A percentile compares a stretch with the other conserved stretches of the same genome.
Conservation (phyloP, 768 basidiomycete species). For the Ephemerocybe angulata region DNA sequence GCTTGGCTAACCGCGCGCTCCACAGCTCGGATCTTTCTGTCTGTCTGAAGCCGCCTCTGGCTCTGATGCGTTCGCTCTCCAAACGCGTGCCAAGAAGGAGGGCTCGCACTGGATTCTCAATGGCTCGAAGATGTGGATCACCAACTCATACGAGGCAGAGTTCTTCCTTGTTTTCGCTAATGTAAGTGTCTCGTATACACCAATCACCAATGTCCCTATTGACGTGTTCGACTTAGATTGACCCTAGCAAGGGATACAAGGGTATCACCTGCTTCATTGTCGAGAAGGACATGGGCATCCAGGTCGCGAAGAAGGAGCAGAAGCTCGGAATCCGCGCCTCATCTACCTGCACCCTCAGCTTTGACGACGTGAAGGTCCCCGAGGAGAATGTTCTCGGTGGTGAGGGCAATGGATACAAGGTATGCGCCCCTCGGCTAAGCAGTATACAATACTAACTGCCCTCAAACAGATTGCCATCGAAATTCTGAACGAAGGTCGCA, state of each 20-base stretch:
- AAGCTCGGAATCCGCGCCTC: conserved; percentile 96
- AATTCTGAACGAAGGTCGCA: conserved; percentile 94
- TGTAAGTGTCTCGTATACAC: conserved; percentile 38
- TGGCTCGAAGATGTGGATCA: conserved; percentile 99
- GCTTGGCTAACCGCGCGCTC: conserved; percentile 2
- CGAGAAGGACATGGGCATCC: conserved; percentile 93
- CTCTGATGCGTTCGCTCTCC: conserved; percentile 95
- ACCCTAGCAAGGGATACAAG: conserved; percentile 94
- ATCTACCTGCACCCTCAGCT: conserved; percentile 90
- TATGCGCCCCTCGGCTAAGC: conserved; percentile 16
- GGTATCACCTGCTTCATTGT: conserved; percentile 98
- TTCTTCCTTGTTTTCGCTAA: conserved; percentile 95
- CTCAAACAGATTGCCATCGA: conserved; percentile 79
- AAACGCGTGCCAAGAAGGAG: conserved; percentile 86
- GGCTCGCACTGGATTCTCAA: conserved; percentile 85
- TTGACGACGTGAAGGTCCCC: conserved; percentile 87
- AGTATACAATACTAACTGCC: background rate
- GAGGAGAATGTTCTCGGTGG: conserved; percentile 89
- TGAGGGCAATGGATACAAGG: conserved; percentile 90
- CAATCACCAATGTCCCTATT: background rate
- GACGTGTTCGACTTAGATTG: conserved; percentile 41
- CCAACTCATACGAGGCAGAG: conserved; percentile 90
- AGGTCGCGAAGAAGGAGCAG: conserved; percentile 98
- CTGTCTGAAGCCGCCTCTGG: conserved; percentile 91
- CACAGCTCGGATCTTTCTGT: conserved; percentile 91